A percentile compares a stretch with the other conserved stretches of the same genome.
These are phyloP conservation scores for Nakazawaea anatomiae DNA, from an alignment of 805 yeast species.

Conservation along the genomic window DNA sequence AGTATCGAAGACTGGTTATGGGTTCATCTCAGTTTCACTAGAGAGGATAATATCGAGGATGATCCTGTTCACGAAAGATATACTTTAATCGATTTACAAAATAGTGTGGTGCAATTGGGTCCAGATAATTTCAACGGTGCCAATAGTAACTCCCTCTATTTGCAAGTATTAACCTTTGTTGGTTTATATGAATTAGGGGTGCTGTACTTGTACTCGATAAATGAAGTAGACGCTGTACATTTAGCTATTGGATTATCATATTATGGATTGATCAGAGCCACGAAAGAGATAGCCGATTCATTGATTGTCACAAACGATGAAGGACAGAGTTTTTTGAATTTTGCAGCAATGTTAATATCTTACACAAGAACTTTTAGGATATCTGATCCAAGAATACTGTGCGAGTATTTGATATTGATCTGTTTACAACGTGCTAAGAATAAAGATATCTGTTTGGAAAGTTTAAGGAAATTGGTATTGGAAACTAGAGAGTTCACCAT, in stretches of 20 bases:
- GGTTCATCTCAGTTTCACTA: conserved; percentile 78
- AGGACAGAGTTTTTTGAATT: conserved; percentile 24
- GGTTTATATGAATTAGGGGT: conserved; percentile 84
- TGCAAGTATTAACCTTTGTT: conserved; percentile 64
- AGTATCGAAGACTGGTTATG: conserved; percentile 96
- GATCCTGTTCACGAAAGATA: conserved; percentile 66
- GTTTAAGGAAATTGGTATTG: conserved; percentile 76
- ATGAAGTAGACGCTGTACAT: conserved; percentile 86
- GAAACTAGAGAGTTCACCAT: conserved; percentile 80
- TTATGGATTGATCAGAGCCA: conserved; percentile 58
- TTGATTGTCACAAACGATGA: conserved; percentile 27
- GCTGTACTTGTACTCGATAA: conserved; percentile 51
- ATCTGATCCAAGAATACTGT: conserved; percentile 85
- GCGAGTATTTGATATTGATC: conserved; percentile 77
- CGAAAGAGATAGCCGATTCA: conserved; percentile 27
- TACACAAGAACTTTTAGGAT: conserved; percentile 79
- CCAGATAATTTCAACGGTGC: conserved; percentile 62
- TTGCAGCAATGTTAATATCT: conserved; percentile 66
- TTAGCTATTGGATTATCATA: conserved; percentile 76
- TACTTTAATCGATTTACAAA: conserved; percentile 68
- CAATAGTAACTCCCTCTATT: conserved; percentile 61
- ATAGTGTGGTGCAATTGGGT: conserved; percentile 66
- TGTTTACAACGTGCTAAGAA: conserved; percentile 44
- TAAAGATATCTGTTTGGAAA: conserved; percentile 57
- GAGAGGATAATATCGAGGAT: conserved; percentile 42